These are phyloP conservation scores for Penicillium coffeae DNA, from an alignment of 495 filamentous ascomycete genomes.

Conservation along the genomic window DNA sequence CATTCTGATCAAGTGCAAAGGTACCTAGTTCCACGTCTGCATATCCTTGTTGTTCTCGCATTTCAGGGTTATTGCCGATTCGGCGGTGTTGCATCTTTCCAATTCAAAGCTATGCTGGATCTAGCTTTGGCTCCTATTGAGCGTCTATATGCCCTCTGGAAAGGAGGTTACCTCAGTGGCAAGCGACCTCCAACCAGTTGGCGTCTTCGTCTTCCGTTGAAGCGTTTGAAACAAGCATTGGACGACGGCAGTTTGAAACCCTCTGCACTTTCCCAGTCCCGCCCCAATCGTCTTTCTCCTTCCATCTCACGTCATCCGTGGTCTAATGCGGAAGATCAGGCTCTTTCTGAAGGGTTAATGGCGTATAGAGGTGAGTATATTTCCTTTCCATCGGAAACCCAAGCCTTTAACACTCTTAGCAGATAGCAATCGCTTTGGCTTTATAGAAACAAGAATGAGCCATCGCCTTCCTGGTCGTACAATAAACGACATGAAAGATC, in stretches of 20 bases:
- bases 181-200: neutral
- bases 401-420: no score
- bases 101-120: no score
- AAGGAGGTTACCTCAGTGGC: neutral
- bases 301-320: no score
- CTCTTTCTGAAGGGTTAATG: neutral
- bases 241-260: neutral
- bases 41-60: neutral
- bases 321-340: neutral
- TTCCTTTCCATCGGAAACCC: neutral
- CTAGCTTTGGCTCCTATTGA: neutral
- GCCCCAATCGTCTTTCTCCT: no score
- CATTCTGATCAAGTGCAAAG: neutral
- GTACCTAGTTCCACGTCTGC: neutral
- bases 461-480: neutral
- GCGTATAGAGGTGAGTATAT: neutral
- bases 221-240: neutral
- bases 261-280: no score
- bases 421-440: neutral
- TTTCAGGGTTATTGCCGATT: neutral
- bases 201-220: neutral
- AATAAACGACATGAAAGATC: neutral
- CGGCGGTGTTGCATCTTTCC: neutral
- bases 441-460: neutral
- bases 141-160: neutral